Conservation (phyloP, 2,329 filamentous ascomycete genomes). For the Calonectria crousiana region DNA sequence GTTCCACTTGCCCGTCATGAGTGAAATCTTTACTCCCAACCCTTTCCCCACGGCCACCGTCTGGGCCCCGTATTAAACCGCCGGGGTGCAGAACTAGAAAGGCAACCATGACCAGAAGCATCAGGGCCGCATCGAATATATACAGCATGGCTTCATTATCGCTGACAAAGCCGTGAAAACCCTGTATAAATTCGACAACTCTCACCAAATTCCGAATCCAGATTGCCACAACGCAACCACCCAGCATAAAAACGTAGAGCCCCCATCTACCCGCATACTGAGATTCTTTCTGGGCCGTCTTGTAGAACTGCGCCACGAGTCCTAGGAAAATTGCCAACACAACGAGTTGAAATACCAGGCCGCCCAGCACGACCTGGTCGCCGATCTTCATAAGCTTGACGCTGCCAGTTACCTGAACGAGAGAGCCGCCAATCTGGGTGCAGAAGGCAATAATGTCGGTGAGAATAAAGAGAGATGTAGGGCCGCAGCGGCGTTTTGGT, state of each 20-base stretch:
- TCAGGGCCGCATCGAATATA: conserved; percentile 1
- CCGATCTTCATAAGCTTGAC: conserved; percentile 17
- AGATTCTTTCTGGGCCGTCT: neutral
- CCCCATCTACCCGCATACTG: neutral
- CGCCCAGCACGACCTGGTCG: conserved; percentile 3
- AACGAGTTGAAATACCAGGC: conserved; percentile 9
- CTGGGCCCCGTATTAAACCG: neutral
- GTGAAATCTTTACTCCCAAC: conserved; percentile 4
- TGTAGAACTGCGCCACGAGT: conserved; percentile 2
- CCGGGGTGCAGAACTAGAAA: neutral
- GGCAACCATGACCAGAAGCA: neutral
- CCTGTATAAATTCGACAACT: conserved; percentile 24
- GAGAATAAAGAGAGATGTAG: neutral
- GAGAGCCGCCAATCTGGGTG: conserved; percentile 10
- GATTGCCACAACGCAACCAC: conserved; percentile 6
- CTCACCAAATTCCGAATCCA: conserved; percentile 26
- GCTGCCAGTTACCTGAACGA: conserved; percentile 10
- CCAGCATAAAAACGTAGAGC: conserved; percentile 11
- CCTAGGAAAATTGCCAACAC: neutral
- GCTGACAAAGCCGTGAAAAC: conserved; percentile 24
- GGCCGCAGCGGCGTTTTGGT: conserved; percentile 14
- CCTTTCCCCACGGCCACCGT: neutral
- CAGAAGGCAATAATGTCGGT: conserved; percentile 15
- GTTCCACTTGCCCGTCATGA: neutral
- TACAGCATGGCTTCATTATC: conserved; percentile 19